Percentiles rank a stretch among this genome's conserved stretches.
These are phyloP conservation scores for Nemophila menziesii DNA, from an alignment of 257 asterid genomes.

Conservation along the genomic window DNA sequence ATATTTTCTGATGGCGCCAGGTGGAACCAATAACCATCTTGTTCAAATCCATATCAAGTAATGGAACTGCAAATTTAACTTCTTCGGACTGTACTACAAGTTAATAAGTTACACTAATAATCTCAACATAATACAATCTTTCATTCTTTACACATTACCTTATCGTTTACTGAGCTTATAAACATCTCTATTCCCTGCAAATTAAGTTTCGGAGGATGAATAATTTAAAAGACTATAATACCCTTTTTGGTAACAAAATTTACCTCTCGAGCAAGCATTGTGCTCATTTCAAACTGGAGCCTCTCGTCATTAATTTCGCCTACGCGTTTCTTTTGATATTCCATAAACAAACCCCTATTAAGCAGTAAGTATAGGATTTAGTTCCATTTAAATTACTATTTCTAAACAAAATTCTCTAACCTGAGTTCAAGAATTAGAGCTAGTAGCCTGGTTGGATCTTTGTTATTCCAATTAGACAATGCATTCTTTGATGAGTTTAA, in stretches of 20 bases:
- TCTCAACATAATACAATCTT: neutral
- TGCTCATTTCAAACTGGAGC: slow-evolving; percentile 76
- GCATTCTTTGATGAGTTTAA: slow-evolving; percentile 33
- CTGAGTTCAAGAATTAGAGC: slow-evolving; percentile 72
- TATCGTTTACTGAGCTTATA: slow-evolving; percentile 49
- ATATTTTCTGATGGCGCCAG: slow-evolving; percentile 80
- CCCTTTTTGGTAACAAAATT: slow-evolving; percentile 7
- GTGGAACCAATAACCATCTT: slow-evolving; percentile 64
- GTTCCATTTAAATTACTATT: neutral
- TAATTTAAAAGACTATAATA: neutral
- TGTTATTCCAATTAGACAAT: slow-evolving; percentile 64
- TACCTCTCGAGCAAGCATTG: slow-evolving; percentile 87
- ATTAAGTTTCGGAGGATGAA: slow-evolving; percentile 13
- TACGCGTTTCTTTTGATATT: slow-evolving; percentile 61
- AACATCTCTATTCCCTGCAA: slow-evolving; percentile 81
- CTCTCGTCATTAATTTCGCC: slow-evolving; percentile 75
- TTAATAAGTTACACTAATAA: slow-evolving; percentile 12
- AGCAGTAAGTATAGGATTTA: neutral
- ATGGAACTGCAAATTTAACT: slow-evolving; percentile 81
- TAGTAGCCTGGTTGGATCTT: slow-evolving; percentile 56
- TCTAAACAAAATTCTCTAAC: slow-evolving; percentile 19
- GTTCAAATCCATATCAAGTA: slow-evolving; percentile 71
- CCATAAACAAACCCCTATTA: slow-evolving; percentile 59
- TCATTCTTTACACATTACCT: slow-evolving; percentile 32
- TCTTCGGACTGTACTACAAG: slow-evolving; percentile 70